Base-by-base conservation (phyloP, 2,329 filamentous ascomycete genomes). In the Chrysoporthe austroafricana region DNA sequence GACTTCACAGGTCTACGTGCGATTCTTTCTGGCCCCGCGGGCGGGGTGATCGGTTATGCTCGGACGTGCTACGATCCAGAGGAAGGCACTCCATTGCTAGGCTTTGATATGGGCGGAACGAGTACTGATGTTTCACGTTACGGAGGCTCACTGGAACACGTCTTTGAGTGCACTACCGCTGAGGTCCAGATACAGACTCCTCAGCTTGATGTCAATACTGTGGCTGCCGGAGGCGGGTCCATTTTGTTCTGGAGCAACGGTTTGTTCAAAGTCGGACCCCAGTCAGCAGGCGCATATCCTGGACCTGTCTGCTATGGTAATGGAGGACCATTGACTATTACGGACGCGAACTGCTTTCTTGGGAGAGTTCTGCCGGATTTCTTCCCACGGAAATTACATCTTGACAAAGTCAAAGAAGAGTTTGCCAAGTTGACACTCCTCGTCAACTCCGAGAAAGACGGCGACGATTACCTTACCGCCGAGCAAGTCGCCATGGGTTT, bases 61-160 rank as follows among this genome's bases (percentile, higher is more conserved):
- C 88, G 95, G 32, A 97, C 94, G 0, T 96, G 91, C 1, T 97
- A 95, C 76, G 94, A 97, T 72, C 86, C 90, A 0, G 83, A 91
- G 62, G 96, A 93, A 3, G 92, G 89, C 75, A 93, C 88, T 0
- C 93, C 94, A 0, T 91, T 97, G 4, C 97, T 97, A 73, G 94
- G 94, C 0, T 97, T 97, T 74, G 94, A 97, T 73, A 97, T 97
- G 94, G 93, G 93, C 48, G 94, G 94, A 13, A 97, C 94, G 0
- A 94, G 90, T 66, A 97, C 94, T 0, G 94, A 97, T 77, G 93
- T 97, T 11, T 96, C 92, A 44, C 85, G 94, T 59, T 97, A 95
- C 73, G 92, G 91, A 9, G 88, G 91, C 64, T 94, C 94, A 16
- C 85, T 92, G 66, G 94, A 97, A 73, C 94, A 97, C 74, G 93